Base-by-base conservation (phyloP, 257 asterid genomes). In the Osmanthus fragrans region DNA sequence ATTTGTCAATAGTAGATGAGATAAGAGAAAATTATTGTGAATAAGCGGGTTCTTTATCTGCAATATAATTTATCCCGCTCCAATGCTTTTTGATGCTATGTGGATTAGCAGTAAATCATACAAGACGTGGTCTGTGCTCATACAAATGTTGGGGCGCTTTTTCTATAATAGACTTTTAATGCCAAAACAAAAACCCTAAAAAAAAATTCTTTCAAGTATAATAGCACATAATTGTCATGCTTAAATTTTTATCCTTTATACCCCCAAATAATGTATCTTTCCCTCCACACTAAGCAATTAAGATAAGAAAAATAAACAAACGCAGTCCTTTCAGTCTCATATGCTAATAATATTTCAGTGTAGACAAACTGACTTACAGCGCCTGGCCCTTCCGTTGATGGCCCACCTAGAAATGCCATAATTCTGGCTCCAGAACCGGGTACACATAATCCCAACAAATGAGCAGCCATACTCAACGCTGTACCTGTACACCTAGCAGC, bases 381-480 rank as follows among this genome's bases (percentile, higher is more conserved):
- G 82, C 99, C 99, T 74, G 91, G 85, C 75, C 99, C 99, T 86
- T 92, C 99, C 21, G 98, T 92, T 30, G 99, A 85, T 72, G 99
- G 99, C 77, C 98, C 98, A 63, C 98, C 98, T 79, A 95, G 84
- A 83, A 93, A 92, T 23, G 98, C 96, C 97, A 92, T 87, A 76
- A 95, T 92, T 85, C 98, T 92, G 82, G 99, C 99, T 79, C 98
- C 98, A 54, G 91, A 88, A 79, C 99, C 98, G 12, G 99, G 97
- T 75, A 95, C 96, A 77, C 99, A 95, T 72, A 89, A 84, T 86
- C 98, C 99, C 90, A 92, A 82, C 86, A 93, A 83, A 86, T 93
- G 97, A 82, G 98, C 96, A 81, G 99, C 98, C 84, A 95, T 82
- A 82, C 91, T 88, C 86, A 95, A 85, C 65, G 99, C 97, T 47